Percentiles rank a stretch among this genome's conserved stretches.
phyloP scores from a whole-genome alignment of 2,329 filamentous ascomycete genomes.

The Pseudogymnoascus sp. region DNA sequence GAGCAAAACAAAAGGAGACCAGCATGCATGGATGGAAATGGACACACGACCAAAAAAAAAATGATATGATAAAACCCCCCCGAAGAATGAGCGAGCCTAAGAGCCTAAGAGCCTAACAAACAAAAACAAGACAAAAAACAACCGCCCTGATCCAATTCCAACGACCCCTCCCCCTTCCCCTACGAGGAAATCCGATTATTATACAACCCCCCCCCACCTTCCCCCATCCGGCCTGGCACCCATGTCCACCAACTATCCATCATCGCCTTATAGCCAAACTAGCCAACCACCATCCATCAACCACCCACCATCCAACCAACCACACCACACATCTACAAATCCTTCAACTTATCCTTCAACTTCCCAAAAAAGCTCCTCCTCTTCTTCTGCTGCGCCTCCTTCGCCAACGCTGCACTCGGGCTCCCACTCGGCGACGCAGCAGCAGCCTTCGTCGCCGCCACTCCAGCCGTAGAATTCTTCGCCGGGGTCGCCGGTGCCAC shows the following conservation, averaged over 20 bases:
- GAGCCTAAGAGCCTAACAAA: not conserved
- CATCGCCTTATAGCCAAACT: no score
- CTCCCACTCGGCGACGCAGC: slow-evolving; percentile 17
- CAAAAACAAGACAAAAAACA: not conserved
- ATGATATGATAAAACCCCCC: no score
- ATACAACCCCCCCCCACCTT: not conserved
- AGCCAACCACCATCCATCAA: not conserved
- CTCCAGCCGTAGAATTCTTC: slow-evolving; percentile 14
- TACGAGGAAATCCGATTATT: not conserved
- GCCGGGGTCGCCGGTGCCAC: slow-evolving; percentile 15
- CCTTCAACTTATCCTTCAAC: slow-evolving; percentile 43
- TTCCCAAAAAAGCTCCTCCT: slow-evolving; percentile 31
- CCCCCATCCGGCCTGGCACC: no score
- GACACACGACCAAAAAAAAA: no score
- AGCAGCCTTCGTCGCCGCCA: slow-evolving; percentile 15
- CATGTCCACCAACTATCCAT: no score
- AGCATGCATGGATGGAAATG: no score
- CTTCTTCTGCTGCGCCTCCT: slow-evolving; percentile 30
- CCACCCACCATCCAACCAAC: not conserved
- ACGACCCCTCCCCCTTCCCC: not conserved
- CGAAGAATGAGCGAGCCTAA: no score
- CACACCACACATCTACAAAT: not conserved
- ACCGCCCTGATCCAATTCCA: not conserved
- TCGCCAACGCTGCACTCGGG: slow-evolving; percentile 13
- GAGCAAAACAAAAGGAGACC: no score